Evolutionary conservation across 1,284 basidiomycete species (phyloP), one percentile per base, ranked within the genome.

Genomic region (Boletus mariae): DNA sequence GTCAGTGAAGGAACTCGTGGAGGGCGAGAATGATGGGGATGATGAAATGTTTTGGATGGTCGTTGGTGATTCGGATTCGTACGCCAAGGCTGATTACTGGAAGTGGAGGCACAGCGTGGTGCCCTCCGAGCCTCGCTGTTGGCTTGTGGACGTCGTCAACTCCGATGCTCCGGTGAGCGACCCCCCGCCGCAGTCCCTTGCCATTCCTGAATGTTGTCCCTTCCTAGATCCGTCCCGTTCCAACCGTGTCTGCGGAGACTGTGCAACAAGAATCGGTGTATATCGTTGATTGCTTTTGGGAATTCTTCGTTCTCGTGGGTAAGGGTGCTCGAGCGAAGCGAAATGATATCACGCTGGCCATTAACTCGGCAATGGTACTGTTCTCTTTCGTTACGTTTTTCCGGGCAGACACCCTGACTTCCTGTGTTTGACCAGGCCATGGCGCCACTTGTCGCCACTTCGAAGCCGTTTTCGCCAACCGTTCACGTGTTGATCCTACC

Each of bases 1-100:
- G 4, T 67, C 65, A 11, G 69, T 82, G 23, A 68, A 80, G 8
- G 83, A 86, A 55, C 74, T 90, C 7, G 59, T 66, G 3, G 86
- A 91, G 62, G 80, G 80, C n/a, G 77, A 80, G 59, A 78, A 77
- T 49, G 77, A 79, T 26, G 69, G 71, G 37, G 69, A 77, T 26
- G 85, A 90, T 52, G 86, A 90, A 53, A 83, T 90, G 79, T 90
- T 92, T 63, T 90, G 89, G 86, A 84, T 88, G 81, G 79, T 87
- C 44, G 74, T 92, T 10, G 89, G 89, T 9, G 80, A 88, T 23
- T 44, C 64, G 26, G 81, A 82, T 0, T 77, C 77, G 2, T 89
- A 84, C 64, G 87, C 87, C 4, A 82, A 78, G 44, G 89, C 89
- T 1, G 81, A 90, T 60, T 85, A 91, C 65, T 92, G 89, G 89